Evolutionary conservation across 169 alveolate species (phyloP).

Genomic region (Eimeria maxima): DNA sequence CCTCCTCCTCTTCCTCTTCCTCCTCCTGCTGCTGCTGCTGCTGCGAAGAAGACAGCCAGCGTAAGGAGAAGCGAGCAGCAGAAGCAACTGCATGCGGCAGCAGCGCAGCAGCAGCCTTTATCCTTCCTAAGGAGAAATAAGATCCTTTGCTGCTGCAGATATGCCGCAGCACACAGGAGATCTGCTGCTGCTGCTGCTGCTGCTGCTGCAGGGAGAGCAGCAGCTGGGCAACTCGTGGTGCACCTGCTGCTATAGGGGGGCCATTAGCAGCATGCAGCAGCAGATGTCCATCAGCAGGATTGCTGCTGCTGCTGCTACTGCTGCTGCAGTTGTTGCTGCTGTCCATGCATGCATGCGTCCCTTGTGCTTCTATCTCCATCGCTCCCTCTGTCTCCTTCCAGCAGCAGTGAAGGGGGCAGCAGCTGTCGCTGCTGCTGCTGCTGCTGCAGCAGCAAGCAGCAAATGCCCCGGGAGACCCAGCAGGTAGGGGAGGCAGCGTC

Average conservation of each 20-base stretch:
- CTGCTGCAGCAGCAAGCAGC: slow-evolving; percentile 71
- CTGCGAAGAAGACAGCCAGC: slow-evolving; percentile 28
- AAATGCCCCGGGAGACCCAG: not conserved
- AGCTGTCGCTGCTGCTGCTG: slow-evolving; percentile 41
- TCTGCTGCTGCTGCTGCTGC: slow-evolving; percentile 44
- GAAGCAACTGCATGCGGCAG: slow-evolving; percentile 60
- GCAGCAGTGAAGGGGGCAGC: slow-evolving; percentile 67
- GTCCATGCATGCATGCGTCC: not conserved
- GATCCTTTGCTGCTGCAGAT: slow-evolving; percentile 10
- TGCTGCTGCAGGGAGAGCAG: slow-evolving; percentile 35
- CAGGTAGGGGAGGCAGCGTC: not conserved
- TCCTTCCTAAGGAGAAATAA: slow-evolving; percentile 10
- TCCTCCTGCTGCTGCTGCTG: slow-evolving; percentile 47
- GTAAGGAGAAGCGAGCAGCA: not conserved
- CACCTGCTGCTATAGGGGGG: slow-evolving; percentile 16
- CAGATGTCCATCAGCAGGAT: not conserved
- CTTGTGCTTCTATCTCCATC: slow-evolving; percentile 2
- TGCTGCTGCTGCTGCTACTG: slow-evolving; percentile 46
- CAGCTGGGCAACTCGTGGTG: slow-evolving; percentile 20
- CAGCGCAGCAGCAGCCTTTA: slow-evolving; percentile 47
- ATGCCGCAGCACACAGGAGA: slow-evolving; percentile 49
- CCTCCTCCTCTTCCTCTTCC: slow-evolving; percentile 2
- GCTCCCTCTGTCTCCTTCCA: not conserved
- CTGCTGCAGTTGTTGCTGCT: slow-evolving; percentile 35
- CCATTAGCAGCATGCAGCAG: slow-evolving; percentile 6